A percentile compares a stretch with the other conserved stretches of the same genome.
These are phyloP conservation scores for Nicotiana tomentosiformis DNA, from an alignment of 257 asterid species.

Conservation along the genomic window DNA sequence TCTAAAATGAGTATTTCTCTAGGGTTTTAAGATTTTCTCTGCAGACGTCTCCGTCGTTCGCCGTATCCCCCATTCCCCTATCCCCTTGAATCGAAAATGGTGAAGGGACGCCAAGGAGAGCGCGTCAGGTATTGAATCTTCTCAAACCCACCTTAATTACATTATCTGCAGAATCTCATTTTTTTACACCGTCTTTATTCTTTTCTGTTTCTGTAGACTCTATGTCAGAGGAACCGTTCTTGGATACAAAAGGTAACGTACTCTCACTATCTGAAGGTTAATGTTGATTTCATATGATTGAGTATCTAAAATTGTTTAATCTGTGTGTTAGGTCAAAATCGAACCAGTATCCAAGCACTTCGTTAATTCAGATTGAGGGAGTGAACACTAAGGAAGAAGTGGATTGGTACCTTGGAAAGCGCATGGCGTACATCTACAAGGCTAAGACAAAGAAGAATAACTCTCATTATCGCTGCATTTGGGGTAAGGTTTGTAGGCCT, in stretches of 20 bases:
- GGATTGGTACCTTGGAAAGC: slow-evolving; percentile 76
- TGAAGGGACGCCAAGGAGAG: slow-evolving; percentile 70
- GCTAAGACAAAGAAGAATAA: slow-evolving; percentile 83
- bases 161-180: background rate
- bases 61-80: background rate
- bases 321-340: slow-evolving; percentile 59
- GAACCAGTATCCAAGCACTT: slow-evolving; percentile 91
- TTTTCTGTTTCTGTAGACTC: slow-evolving; percentile 21
- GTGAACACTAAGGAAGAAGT: slow-evolving; percentile 93
- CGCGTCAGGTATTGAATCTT: slow-evolving; percentile 41
- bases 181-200: background rate
- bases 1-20: background rate
- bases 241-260: slow-evolving; percentile 55
- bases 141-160: background rate
- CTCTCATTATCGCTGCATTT: slow-evolving; percentile 85
- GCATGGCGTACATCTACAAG: slow-evolving; percentile 83
- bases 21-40: slow-evolving; percentile 19
- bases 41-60: background rate
- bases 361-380: slow-evolving; percentile 82
- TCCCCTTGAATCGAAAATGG: slow-evolving; percentile 28
- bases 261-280: background rate
- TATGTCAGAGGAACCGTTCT: slow-evolving; percentile 52
- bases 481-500: slow-evolving; percentile 83
- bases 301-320: background rate
- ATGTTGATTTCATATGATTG: background rate